Evolutionary conservation across 257 asterid genomes (phyloP).

Genomic region (Ligustrum vulgare): DNA sequence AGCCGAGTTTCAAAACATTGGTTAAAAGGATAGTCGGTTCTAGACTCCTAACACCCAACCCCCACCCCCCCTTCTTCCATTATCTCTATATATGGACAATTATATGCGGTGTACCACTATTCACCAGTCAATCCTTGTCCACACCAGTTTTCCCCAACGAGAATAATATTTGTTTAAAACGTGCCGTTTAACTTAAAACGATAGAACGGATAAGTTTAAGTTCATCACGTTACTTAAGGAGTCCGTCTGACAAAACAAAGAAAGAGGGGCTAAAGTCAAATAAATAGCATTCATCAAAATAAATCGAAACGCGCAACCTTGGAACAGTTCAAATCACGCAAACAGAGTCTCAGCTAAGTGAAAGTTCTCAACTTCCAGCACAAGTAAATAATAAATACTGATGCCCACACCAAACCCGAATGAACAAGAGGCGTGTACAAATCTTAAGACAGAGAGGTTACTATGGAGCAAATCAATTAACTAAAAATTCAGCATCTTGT

Average conservation of each 20-base stretch:
- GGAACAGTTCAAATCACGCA: not conserved
- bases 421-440: not conserved
- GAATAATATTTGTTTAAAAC: too few species aligned
- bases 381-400: not conserved
- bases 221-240: too few species aligned
- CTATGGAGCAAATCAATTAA: not conserved
- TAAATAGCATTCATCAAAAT: too few species aligned
- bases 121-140: too few species aligned
- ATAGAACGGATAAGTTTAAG: too few species aligned
- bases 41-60: not conserved
- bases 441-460: not conserved
- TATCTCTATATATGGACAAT: too few species aligned
- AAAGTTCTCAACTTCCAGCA: not conserved
- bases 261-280: too few species aligned
- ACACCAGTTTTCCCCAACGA: too few species aligned
- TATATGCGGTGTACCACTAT: too few species aligned
- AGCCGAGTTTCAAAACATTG: too few species aligned
- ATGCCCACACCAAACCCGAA: not conserved
- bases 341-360: not conserved
- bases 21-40: not conserved
- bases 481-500: not conserved
- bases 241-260: too few species aligned
- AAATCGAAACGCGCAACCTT: not conserved
- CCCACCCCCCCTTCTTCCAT: too few species aligned
- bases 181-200: not conserved